Conservation (phyloP, 2,329 filamentous ascomycete species). For the Alternaria triticina region DNA sequence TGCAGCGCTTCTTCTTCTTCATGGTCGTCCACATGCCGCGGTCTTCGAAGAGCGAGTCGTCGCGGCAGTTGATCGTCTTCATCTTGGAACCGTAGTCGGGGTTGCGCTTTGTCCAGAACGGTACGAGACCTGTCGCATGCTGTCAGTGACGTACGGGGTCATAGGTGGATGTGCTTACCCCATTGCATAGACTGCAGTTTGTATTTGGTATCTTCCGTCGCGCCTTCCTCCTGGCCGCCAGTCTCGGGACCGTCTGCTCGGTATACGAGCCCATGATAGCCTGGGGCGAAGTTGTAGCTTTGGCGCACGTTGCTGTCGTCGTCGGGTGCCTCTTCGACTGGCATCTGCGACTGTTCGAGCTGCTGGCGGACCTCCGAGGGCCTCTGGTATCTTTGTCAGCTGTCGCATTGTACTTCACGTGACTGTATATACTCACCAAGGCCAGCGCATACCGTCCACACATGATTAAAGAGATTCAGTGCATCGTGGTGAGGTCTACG, state of each 20-base stretch:
- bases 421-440: constrained; percentile 56
- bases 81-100: constrained; percentile 79
- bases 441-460: constrained; percentile 72
- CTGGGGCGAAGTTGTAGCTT: constrained; percentile 92
- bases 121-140: constrained; percentile 67
- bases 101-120: constrained; percentile 88
- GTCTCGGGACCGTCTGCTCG: constrained; percentile 72
- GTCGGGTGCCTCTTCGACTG: constrained; percentile 71
- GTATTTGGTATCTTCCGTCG: constrained; percentile 62
- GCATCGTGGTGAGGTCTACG: constrained; percentile 12
- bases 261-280: constrained; percentile 84
- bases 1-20: constrained; percentile 87
- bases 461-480: constrained; percentile 55
- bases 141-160: constrained; percentile 17
- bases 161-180: constrained; percentile 56
- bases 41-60: constrained; percentile 78
- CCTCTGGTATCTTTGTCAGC: constrained; percentile 59
- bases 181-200: constrained; percentile 94
- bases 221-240: constrained; percentile 50
- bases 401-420: not conserved
- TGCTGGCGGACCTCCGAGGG: constrained; percentile 76
- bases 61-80: constrained; percentile 93
- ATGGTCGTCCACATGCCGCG: constrained; percentile 90
- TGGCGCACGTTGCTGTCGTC: constrained; percentile 71
- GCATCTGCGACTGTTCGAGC: constrained; percentile 76